Conservation (phyloP, 2,329 filamentous ascomycete genomes). For the Scortechinia acanthostroma region DNA sequence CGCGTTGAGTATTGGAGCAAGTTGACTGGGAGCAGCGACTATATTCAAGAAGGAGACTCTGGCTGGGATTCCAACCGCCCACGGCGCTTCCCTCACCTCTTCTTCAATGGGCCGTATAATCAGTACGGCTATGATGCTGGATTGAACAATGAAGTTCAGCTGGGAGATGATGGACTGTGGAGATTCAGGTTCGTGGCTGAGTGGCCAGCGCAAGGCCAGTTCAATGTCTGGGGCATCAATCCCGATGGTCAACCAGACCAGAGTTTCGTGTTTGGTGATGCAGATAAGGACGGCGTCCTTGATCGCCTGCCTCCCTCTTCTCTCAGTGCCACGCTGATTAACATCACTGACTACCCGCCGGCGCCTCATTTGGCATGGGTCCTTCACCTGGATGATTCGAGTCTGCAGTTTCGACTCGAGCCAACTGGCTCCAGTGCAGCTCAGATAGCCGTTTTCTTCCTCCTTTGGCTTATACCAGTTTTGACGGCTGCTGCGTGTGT, state of each 20-base stretch:
- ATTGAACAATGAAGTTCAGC: constrained; percentile 39
- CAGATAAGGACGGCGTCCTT: constrained; percentile 49
- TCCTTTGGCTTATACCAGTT: constrained; percentile 44
- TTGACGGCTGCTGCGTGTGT: constrained; percentile 37
- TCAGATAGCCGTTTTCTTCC: constrained; percentile 43
- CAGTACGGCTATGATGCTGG: constrained; percentile 58
- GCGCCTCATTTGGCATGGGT: constrained; percentile 45
- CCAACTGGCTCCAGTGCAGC: constrained; percentile 42
- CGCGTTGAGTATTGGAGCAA: constrained; percentile 57
- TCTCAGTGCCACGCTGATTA: constrained; percentile 43
- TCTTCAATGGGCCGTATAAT: constrained; percentile 55
- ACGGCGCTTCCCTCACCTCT: constrained; percentile 53
- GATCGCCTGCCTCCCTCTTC: constrained; percentile 55
- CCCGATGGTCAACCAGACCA: constrained; percentile 54
- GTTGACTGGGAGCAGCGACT: constrained; percentile 47
- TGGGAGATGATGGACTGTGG: constrained; percentile 42
- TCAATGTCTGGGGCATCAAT: constrained; percentile 64
- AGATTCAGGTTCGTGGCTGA: constrained; percentile 52
- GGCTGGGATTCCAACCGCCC: constrained; percentile 23
- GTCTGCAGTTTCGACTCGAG: constrained; percentile 37
- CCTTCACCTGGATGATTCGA: constrained; percentile 45
- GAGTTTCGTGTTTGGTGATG: constrained; percentile 49
- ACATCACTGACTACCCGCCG: constrained; percentile 46
- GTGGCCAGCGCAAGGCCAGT: constrained; percentile 52
- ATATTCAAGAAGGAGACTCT: constrained; percentile 51